A percentile compares a stretch with the other conserved stretches of the same genome.
Evolutionary conservation across 768 basidiomycete species (phyloP).

Genomic region (Podaxis mareebaensis): DNA sequence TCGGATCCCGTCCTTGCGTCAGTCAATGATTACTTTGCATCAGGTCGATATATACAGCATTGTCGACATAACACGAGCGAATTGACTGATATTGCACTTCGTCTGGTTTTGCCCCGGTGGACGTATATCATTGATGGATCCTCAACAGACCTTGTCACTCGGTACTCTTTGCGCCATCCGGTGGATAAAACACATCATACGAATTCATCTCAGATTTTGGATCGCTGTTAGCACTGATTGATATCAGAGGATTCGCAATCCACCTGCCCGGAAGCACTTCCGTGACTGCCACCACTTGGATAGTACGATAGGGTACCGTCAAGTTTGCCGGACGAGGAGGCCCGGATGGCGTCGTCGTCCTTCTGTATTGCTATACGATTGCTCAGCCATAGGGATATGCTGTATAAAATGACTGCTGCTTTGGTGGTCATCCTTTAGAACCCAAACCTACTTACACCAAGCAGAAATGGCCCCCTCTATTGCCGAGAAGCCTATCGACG

Average conservation of each 20-base stretch:
- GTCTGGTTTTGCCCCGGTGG: background rate
- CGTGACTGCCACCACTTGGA: background rate
- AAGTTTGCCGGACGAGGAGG: background rate
- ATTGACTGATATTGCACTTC: background rate
- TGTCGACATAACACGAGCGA: background rate
- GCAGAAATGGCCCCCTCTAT: constrained; percentile 33
- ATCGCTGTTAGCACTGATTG: background rate
- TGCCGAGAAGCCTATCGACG: constrained; percentile 22
- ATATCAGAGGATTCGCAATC: background rate
- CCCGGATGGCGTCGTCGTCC: background rate
- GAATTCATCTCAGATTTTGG: background rate
- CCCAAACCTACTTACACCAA: background rate
- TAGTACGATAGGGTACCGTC: background rate
- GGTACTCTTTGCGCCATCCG: background rate
- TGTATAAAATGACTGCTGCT: background rate
- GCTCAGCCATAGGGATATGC: background rate
- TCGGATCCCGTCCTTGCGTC: background rate
- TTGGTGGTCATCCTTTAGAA: background rate
- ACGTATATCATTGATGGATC: background rate
- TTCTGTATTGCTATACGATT: background rate
- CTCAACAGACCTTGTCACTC: background rate
- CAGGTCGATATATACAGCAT: background rate
- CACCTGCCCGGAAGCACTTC: background rate
- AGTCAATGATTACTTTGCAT: background rate
- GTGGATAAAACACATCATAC: background rate